Conservation (phyloP, 1,284 basidiomycete genomes). For the Puccinia brachypodii region DNA sequence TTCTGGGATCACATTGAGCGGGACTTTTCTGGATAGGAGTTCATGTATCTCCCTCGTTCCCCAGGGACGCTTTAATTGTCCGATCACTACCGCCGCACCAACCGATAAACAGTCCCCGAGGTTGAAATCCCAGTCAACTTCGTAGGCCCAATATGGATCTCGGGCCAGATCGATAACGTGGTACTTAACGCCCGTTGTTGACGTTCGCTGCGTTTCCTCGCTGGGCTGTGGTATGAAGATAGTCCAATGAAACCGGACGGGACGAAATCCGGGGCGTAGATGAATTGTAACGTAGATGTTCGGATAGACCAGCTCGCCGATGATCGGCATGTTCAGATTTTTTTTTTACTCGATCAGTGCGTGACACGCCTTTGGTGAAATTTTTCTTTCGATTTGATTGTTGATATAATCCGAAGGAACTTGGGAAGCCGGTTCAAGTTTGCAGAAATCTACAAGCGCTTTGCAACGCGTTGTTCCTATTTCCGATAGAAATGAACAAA, state of each 20-base stretch:
- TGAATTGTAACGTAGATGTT: slow-evolving; percentile 36
- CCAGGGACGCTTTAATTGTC: slow-evolving; percentile 12
- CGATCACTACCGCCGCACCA: slow-evolving; percentile 29
- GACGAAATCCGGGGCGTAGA: slow-evolving; percentile 17
- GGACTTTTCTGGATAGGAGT: background rate
- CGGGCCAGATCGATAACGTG: background rate
- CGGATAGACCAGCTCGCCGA: slow-evolving; percentile 2
- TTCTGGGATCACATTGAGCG: slow-evolving; percentile 8
- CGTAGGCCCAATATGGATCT: slow-evolving; percentile 18
- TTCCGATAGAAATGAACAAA: background rate
- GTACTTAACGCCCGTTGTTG: slow-evolving; percentile 4
- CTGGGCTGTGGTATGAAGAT: slow-evolving; percentile 31
- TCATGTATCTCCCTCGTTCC: slow-evolving; percentile 5
- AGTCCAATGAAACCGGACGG: slow-evolving; percentile 32
- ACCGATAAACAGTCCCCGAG: slow-evolving; percentile 18
- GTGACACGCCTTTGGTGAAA: background rate
- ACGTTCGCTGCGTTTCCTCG: background rate
- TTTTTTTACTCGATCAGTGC: background rate
- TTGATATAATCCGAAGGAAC: background rate
- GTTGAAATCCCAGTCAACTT: slow-evolving; percentile 32
- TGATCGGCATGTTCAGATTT: background rate
- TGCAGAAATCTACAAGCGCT: background rate
- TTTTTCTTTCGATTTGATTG: background rate
- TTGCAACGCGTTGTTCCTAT: background rate
- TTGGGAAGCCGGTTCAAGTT: background rate